Conservation (phyloP, 2,329 filamentous ascomycete genomes). For the Aureobasidium namibiae region DNA sequence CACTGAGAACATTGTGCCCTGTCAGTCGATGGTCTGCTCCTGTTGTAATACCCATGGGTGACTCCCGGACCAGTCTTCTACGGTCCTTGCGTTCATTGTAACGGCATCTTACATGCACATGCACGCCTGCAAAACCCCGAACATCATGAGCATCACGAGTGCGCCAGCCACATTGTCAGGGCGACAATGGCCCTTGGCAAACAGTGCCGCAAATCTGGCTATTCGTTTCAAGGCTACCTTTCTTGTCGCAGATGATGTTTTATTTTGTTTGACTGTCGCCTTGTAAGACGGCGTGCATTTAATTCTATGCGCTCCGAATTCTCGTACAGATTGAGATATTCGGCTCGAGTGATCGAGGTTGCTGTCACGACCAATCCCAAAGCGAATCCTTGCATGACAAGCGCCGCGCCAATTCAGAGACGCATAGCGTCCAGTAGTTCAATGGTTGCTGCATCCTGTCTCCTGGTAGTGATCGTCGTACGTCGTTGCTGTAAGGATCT, state of each 20-base stretch:
- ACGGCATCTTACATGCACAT: slow-evolving; percentile 6
- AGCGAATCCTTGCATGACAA: slow-evolving; percentile 4
- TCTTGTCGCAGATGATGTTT: not conserved
- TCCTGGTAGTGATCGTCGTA: slow-evolving; percentile 3
- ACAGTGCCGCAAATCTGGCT: not conserved
- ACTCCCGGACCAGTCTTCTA: not conserved
- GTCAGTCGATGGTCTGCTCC: not conserved
- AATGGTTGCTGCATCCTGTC: no score
- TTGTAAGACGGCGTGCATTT: no score
- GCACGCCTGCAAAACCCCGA: slow-evolving; percentile 3
- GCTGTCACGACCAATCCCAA: not conserved
- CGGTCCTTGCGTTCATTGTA: slow-evolving; percentile 1
- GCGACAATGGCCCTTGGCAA: not conserved
- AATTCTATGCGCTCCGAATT: no score
- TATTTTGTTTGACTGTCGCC: not conserved
- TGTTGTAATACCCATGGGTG: not conserved
- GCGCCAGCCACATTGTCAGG: not conserved
- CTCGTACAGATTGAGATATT: not conserved
- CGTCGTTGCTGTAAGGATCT: slow-evolving; percentile 8
- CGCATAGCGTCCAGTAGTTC: no score
- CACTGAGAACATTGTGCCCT: not conserved
- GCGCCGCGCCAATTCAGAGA: not conserved
- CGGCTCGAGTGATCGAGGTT: not conserved
- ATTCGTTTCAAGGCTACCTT: not conserved
- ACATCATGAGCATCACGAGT: slow-evolving; percentile 2